phyloP scores from a whole-genome alignment of 345 rosid genomes.

The Moricandia arvensis region DNA sequence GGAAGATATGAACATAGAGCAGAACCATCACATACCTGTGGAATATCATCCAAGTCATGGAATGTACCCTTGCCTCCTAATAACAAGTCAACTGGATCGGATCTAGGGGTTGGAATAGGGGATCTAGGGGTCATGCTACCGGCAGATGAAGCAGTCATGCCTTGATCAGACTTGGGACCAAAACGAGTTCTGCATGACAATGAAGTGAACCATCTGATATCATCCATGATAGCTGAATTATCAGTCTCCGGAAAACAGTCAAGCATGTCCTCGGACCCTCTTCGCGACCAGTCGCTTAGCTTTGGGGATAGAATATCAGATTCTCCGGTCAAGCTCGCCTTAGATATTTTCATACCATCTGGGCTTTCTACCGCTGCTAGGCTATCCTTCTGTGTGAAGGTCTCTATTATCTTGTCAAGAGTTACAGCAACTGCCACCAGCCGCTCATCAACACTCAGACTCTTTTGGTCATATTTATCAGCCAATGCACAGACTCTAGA shows the following conservation, averaged over 20 bases:
- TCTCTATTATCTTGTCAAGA: constrained; percentile 71
- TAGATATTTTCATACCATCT: constrained; percentile 69
- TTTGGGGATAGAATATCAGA: constrained; percentile 79
- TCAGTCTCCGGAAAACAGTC: constrained; percentile 83
- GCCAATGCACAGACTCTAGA: constrained; percentile 85
- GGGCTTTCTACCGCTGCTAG: constrained; percentile 63
- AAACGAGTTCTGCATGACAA: constrained; percentile 89
- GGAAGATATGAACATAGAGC: neutral
- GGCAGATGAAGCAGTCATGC: constrained; percentile 83
- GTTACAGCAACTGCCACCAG: constrained; percentile 63
- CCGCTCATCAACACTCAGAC: constrained; percentile 70
- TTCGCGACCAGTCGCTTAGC: constrained; percentile 83
- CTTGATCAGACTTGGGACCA: constrained; percentile 90
- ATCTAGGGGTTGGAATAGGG: constrained; percentile 77
- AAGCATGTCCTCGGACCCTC: constrained; percentile 90
- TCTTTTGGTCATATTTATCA: constrained; percentile 76
- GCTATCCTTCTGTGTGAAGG: constrained; percentile 56
- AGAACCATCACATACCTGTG: constrained; percentile 54
- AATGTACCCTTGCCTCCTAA: constrained; percentile 68
- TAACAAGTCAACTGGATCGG: constrained; percentile 66
- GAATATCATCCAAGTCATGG: constrained; percentile 71
- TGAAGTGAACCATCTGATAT: constrained; percentile 70
- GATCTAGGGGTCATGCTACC: constrained; percentile 96
- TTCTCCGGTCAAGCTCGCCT: constrained; percentile 75
- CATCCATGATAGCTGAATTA: constrained; percentile 66